Percentiles rank a stretch among this genome's conserved stretches.
These are phyloP conservation scores for Boletus huronensis DNA, from an alignment of 768 basidiomycete species.

Conservation along the genomic window DNA sequence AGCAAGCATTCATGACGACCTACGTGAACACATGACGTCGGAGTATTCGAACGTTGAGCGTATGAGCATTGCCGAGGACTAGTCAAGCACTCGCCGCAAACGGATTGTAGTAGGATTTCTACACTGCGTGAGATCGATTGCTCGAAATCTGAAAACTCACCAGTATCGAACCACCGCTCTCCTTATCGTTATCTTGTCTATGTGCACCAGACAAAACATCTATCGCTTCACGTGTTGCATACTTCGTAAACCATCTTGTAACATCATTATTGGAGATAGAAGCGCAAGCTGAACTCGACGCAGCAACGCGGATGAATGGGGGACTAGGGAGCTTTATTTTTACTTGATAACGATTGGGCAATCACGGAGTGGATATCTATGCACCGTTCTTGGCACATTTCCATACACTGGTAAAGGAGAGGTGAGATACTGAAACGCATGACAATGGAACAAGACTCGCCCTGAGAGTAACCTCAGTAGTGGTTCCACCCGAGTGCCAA, in stretches of 20 bases:
- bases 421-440: neutral
- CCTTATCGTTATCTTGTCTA: neutral
- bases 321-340: conserved; percentile 11
- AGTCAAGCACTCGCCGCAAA: neutral
- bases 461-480: conserved; percentile 46
- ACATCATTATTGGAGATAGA: neutral
- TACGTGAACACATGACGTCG: neutral
- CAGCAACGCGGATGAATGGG: neutral
- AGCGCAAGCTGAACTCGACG: neutral
- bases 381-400: conserved; percentile 66
- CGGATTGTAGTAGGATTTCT: neutral
- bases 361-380: conserved; percentile 73
- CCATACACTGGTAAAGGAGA: conserved; percentile 53
- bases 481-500: conserved; percentile 79
- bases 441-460: conserved; percentile 42
- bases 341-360: conserved; percentile 57
- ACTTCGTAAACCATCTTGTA: neutral
- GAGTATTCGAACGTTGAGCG: neutral
- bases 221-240: neutral
- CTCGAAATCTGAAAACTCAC: neutral
- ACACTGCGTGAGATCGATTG: neutral
- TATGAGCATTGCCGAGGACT: neutral
- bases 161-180: neutral
- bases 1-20: neutral
- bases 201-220: neutral